These are phyloP conservation scores for Lepidium aucheri DNA, from an alignment of 345 rosid species.

Conservation along the genomic window DNA sequence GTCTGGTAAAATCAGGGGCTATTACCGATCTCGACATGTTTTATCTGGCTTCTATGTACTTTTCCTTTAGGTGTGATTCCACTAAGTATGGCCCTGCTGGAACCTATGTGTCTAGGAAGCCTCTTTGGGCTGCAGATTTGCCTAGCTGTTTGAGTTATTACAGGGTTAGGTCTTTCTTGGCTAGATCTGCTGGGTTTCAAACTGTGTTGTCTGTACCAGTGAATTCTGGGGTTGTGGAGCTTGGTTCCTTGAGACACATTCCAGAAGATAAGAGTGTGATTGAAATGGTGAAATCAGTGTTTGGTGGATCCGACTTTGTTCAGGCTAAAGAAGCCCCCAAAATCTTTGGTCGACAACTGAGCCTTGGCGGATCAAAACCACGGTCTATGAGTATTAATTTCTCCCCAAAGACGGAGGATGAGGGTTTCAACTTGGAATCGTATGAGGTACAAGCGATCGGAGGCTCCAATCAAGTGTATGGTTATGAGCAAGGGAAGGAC, in stretches of 20 bases:
- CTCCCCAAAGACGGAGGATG: conserved; percentile 85
- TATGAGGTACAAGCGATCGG: conserved; percentile 39
- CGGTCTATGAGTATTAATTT: conserved; percentile 67
- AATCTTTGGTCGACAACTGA: conserved; percentile 79
- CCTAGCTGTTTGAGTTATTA: conserved; percentile 49
- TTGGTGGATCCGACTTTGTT: conserved; percentile 50
- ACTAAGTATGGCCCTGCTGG: conserved; percentile 48
- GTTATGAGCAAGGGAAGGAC: conserved; percentile 57
- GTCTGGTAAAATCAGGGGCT: conserved; percentile 31
- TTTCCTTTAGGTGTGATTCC: conserved; percentile 54
- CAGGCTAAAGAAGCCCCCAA: conserved; percentile 60
- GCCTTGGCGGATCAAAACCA: conserved; percentile 63
- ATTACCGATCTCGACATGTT: conserved; percentile 71
- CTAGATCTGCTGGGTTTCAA: conserved; percentile 69
- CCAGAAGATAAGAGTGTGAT: conserved; percentile 52
- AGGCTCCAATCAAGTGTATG: conserved; percentile 47
- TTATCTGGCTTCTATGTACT: conserved; percentile 59
- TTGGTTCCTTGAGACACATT: conserved; percentile 59
- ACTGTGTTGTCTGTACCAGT: conserved; percentile 66
- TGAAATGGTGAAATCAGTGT: conserved; percentile 50
- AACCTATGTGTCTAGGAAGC: conserved; percentile 45
- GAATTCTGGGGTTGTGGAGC: conserved; percentile 79
- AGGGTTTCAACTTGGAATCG: conserved; percentile 52
- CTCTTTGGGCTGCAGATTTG: conserved; percentile 59
- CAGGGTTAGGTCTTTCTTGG: conserved; percentile 61